Percentiles rank a stretch among this genome's conserved stretches.
These are phyloP conservation scores for Parathielavia appendiculata DNA, from an alignment of 495 filamentous ascomycete species.

Conservation along the genomic window DNA sequence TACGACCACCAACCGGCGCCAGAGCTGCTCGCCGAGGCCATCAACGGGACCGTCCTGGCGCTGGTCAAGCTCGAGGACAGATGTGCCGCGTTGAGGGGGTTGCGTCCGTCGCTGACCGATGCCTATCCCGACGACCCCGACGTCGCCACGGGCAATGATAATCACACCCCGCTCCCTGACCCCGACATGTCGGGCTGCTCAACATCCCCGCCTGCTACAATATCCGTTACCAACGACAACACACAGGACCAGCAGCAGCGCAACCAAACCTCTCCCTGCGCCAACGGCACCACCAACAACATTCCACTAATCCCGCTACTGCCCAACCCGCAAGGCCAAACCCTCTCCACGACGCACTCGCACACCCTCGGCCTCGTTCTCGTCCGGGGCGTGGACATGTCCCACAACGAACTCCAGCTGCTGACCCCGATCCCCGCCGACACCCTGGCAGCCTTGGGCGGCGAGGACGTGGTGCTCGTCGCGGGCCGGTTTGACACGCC, in stretches of 20 bases:
- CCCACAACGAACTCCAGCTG: constrained; percentile 44
- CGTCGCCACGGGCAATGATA: neutral
- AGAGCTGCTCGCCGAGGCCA: constrained; percentile 37
- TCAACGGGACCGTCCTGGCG: constrained; percentile 43
- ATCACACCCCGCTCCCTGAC: neutral
- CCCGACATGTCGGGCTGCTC: no score
- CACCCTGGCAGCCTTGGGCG: neutral
- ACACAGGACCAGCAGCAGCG: neutral
- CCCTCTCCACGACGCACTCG: constrained; percentile 44
- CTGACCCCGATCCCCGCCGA: constrained; percentile 44
- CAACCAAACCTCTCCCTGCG: neutral
- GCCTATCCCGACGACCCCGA: neutral
- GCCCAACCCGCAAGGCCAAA: constrained; percentile 34
- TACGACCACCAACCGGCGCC: constrained; percentile 44
- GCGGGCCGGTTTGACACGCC: constrained; percentile 55
- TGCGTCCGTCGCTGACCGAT: neutral
- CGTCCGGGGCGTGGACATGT: constrained; percentile 50
- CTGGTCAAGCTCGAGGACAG: constrained; percentile 35
- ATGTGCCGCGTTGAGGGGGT: constrained; percentile 30
- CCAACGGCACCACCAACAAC: no score
- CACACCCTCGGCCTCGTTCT: constrained; percentile 48
- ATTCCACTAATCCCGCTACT: constrained; percentile 30
- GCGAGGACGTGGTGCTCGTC: constrained; percentile 45
- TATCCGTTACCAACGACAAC: neutral
- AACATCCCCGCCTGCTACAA: no score